Evolutionary conservation across 768 basidiomycete species (phyloP).

Genomic region (Hypholoma fasciculare): DNA sequence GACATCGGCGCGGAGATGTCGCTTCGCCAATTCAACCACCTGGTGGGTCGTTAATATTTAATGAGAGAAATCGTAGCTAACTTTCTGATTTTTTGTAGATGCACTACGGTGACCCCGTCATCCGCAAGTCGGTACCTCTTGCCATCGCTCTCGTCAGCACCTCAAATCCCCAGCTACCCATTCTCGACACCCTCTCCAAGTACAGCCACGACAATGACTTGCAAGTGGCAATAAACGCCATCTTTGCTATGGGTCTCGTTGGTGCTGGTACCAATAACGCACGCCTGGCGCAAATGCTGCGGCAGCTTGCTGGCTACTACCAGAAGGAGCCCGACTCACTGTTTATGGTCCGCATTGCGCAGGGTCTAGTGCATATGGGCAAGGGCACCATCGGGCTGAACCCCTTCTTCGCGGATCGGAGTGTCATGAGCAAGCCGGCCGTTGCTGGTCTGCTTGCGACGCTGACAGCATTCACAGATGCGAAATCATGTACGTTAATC

Average conservation of each 20-base stretch:
- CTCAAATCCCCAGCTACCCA: constrained; percentile 92
- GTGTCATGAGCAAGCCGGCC: constrained; percentile 85
- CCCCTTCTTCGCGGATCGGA: constrained; percentile 93
- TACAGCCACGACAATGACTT: constrained; percentile 99
- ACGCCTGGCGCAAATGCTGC: constrained; percentile 94
- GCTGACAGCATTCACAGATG: constrained; percentile 90
- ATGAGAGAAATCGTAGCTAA: neutral
- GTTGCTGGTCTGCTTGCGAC: constrained; percentile 89
- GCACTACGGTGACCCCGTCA: constrained; percentile 95
- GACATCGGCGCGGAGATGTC: constrained; percentile 98
- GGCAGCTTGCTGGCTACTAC: constrained; percentile 97
- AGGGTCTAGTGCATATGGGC: constrained; percentile 99
- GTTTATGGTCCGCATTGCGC: constrained; percentile 94
- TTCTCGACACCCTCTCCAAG: constrained; percentile 96
- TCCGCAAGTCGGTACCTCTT: constrained; percentile 91
- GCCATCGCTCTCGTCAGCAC: constrained; percentile 94
- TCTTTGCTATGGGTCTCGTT: constrained; percentile 98
- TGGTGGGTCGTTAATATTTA: constrained; percentile 50
- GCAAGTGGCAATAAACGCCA: constrained; percentile 93
- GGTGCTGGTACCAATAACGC: constrained; percentile 99
- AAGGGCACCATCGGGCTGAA: constrained; percentile 97
- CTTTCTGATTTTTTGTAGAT: constrained; percentile 55
- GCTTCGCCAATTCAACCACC: constrained; percentile 94
- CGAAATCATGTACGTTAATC: constrained; percentile 79
- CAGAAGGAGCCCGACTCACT: constrained; percentile 95